phyloP scores from a whole-genome alignment of 345 rosid genomes.

The Psidium guajava region DNA sequence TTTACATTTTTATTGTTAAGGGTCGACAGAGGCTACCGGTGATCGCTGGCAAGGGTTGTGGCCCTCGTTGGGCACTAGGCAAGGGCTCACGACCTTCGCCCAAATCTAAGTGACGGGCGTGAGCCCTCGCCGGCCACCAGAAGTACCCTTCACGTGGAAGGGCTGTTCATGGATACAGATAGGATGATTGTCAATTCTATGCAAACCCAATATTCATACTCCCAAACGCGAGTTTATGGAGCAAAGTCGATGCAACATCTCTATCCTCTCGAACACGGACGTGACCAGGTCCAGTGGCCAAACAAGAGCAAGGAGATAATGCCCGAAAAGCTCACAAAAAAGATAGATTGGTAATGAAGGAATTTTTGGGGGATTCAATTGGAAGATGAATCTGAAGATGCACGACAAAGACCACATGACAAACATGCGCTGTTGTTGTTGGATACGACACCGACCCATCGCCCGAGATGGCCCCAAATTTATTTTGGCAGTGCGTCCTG shows the following conservation, averaged over 20 bases:
- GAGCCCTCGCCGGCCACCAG: too few relatives aligned
- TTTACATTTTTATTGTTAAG: too few relatives aligned
- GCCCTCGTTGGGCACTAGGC: too few relatives aligned
- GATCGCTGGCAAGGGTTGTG: too few relatives aligned
- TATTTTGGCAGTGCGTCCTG: neutral
- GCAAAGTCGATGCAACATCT: neutral
- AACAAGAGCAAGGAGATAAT: neutral
- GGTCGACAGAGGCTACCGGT: too few relatives aligned
- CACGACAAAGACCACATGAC: neutral
- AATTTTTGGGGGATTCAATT: neutral
- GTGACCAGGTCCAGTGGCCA: neutral
- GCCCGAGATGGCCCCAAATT: neutral
- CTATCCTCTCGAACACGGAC: neutral
- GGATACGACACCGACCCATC: neutral
- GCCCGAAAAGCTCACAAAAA: neutral
- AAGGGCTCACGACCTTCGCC: too few relatives aligned
- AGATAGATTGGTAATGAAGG: neutral
- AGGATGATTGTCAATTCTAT: neutral
- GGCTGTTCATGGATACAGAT: neutral
- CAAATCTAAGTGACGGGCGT: too few relatives aligned
- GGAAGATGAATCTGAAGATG: neutral
- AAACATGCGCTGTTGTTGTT: neutral
- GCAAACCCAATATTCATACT: neutral
- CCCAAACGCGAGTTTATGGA: neutral
- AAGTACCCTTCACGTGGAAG: too few relatives aligned